phyloP scores from a whole-genome alignment of 305 asterid species.

The Ilex paraguariensis region DNA sequence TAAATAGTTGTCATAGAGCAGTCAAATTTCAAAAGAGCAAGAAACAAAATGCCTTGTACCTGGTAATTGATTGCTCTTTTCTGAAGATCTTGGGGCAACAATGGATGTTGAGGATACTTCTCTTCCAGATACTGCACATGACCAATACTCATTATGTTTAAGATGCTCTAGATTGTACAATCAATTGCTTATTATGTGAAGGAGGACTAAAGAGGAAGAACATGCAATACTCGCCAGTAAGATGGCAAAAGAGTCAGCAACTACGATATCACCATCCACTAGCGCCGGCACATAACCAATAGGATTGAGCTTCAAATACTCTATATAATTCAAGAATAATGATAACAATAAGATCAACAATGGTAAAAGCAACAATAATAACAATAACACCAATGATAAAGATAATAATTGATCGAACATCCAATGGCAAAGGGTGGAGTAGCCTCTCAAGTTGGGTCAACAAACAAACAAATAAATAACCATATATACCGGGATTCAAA shows the following conservation, averaged over 20 bases:
- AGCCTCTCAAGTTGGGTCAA: no score
- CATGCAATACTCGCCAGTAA: constrained; percentile 35
- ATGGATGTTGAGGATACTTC: constrained; percentile 77
- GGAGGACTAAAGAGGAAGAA: neutral
- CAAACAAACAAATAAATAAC: no score
- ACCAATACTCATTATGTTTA: neutral
- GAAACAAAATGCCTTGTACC: constrained; percentile 27
- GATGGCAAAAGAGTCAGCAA: constrained; percentile 83
- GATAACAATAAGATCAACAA: constrained; percentile 6
- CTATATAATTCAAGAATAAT: constrained; percentile 23
- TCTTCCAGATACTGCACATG: constrained; percentile 74
- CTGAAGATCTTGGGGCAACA: constrained; percentile 75
- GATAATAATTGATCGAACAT: no score
- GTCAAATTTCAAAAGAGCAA: neutral
- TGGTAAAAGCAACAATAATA: neutral
- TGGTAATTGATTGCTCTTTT: constrained; percentile 61
- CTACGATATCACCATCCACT: constrained; percentile 65
- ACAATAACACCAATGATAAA: neutral
- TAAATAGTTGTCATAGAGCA: no score
- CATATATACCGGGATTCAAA: no score
- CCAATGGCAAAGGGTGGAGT: no score
- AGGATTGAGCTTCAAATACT: constrained; percentile 88
- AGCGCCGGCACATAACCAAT: constrained; percentile 73
- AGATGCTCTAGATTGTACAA: neutral
- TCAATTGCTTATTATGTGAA: no score